A percentile compares a stretch with the other conserved stretches of the same genome.
phyloP scores from a whole-genome alignment of 2,329 filamentous ascomycete species.

The Sporothrix dimorphospora region DNA sequence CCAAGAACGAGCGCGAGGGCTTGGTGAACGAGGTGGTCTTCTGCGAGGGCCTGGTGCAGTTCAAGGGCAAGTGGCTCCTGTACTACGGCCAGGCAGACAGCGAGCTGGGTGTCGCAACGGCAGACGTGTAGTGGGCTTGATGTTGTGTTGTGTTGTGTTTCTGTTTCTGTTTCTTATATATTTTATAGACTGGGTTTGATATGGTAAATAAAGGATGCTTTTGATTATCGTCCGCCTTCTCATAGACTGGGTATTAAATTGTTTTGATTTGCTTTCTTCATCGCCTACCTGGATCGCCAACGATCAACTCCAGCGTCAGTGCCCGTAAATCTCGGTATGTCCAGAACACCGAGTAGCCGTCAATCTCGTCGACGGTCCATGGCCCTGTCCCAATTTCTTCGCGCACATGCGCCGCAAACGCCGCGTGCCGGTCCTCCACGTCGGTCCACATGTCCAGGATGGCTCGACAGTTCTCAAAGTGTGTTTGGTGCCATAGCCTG shows the following conservation, averaged over 20 bases:
- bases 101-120: slow-evolving; percentile 29
- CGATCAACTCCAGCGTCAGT: slow-evolving; percentile 22
- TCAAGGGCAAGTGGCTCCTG: slow-evolving; percentile 26
- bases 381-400: slow-evolving; percentile 15
- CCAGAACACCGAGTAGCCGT: slow-evolving; percentile 30
- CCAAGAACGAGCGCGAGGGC: slow-evolving; percentile 9
- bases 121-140: background rate
- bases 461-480: slow-evolving; percentile 27
- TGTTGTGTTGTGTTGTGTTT: background rate
- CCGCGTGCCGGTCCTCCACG: background rate
- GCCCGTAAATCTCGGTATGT: slow-evolving; percentile 24
- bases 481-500: slow-evolving; percentile 19
- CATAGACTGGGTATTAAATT: background rate
- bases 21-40: slow-evolving; percentile 21
- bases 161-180: background rate
- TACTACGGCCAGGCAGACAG: slow-evolving; percentile 30
- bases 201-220: background rate
- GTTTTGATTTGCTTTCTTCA: background rate
- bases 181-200: background rate
- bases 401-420: slow-evolving; percentile 5
- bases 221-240: background rate
- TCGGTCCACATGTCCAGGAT: slow-evolving; percentile 23
- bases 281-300: background rate
- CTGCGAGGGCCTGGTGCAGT: slow-evolving; percentile 20
- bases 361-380: slow-evolving; percentile 25